A percentile compares a stretch with the other conserved stretches of the same genome.
Conservation (phyloP, 345 rosid genomes). For the Mercurialis annua region DNA sequence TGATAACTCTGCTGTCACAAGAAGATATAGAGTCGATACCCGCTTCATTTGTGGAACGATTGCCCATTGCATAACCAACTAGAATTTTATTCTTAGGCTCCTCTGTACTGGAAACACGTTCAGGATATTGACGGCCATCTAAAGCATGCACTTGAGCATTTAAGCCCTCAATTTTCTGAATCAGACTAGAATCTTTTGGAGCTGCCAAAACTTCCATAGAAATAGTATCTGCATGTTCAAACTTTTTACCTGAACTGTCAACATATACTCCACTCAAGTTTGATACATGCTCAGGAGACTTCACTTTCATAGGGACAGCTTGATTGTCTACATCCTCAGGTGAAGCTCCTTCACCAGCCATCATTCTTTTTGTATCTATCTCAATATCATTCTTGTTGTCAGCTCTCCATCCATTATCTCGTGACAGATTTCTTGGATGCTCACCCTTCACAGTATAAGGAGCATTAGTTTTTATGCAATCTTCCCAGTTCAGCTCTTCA, state of each 20-base stretch:
- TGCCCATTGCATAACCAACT: constrained; percentile 29
- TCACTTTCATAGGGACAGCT: constrained; percentile 31
- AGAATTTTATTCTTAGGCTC: constrained; percentile 45
- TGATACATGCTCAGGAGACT: constrained; percentile 30
- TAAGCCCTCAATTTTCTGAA: constrained; percentile 84
- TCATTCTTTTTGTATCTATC: constrained; percentile 31
- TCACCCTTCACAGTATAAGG: constrained; percentile 41
- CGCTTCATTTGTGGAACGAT: constrained; percentile 36
- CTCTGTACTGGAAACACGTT: constrained; percentile 33
- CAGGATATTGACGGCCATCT: constrained; percentile 47
- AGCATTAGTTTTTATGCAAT: too few relatives aligned
- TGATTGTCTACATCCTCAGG: constrained; percentile 27
- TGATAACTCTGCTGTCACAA: constrained; percentile 28
- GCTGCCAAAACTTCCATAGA: constrained; percentile 31
- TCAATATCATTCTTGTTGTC: constrained; percentile 36
- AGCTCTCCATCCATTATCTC: constrained; percentile 47
- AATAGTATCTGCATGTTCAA: constrained; percentile 17
- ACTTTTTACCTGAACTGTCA: constrained; percentile 29
- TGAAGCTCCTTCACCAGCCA: constrained; percentile 29
- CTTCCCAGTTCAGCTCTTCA: constrained; percentile 49
- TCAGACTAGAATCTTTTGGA: constrained; percentile 57
- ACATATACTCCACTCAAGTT: constrained; percentile 34
- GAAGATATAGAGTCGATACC: constrained; percentile 27
- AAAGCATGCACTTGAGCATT: constrained; percentile 68
- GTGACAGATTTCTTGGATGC: constrained; percentile 32